These are phyloP conservation scores for Kwoniella dejecticola DNA, from an alignment of 768 basidiomycete species.

Conservation along the genomic window DNA sequence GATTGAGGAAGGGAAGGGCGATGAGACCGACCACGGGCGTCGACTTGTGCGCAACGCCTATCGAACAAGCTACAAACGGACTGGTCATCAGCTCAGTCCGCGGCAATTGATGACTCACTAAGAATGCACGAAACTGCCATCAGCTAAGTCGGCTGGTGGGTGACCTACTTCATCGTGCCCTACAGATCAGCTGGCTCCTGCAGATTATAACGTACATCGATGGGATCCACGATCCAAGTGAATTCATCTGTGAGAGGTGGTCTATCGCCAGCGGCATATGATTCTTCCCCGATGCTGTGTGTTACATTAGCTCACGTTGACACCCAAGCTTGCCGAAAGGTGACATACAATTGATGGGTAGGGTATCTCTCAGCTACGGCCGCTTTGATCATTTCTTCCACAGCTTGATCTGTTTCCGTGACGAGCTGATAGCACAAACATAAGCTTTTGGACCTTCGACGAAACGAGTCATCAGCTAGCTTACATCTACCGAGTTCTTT, in stretches of 20 bases:
- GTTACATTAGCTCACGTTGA: slow-evolving; percentile 10
- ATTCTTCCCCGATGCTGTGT: slow-evolving; percentile 96
- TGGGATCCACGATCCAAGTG: slow-evolving; percentile 94
- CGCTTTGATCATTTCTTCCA: slow-evolving; percentile 78
- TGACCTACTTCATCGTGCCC: slow-evolving; percentile 43
- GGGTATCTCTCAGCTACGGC: slow-evolving; percentile 71
- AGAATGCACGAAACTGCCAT: slow-evolving; percentile 47
- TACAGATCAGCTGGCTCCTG: slow-evolving; percentile 1
- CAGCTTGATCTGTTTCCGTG: slow-evolving; percentile 88
- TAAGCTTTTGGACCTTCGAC: no score
- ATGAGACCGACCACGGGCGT: slow-evolving; percentile 84
- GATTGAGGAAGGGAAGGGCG: slow-evolving; percentile 83
- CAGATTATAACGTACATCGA: slow-evolving; percentile 59
- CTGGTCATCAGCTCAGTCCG: slow-evolving; percentile 58
- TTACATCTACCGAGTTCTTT: slow-evolving; percentile 82
- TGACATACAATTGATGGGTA: slow-evolving; percentile 74
- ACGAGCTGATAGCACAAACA: slow-evolving; percentile 63
- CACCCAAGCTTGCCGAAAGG: background rate
- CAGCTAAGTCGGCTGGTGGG: background rate
- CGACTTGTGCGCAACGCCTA: slow-evolving; percentile 80
- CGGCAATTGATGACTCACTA: slow-evolving; percentile 63
- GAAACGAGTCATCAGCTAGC: background rate
- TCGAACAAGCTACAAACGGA: slow-evolving; percentile 83
- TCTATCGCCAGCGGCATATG: slow-evolving; percentile 72
- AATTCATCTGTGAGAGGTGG: slow-evolving; percentile 74